These are phyloP conservation scores for Ogataea paraovalis DNA, from an alignment of 805 yeast genomes.

Conservation along the genomic window DNA sequence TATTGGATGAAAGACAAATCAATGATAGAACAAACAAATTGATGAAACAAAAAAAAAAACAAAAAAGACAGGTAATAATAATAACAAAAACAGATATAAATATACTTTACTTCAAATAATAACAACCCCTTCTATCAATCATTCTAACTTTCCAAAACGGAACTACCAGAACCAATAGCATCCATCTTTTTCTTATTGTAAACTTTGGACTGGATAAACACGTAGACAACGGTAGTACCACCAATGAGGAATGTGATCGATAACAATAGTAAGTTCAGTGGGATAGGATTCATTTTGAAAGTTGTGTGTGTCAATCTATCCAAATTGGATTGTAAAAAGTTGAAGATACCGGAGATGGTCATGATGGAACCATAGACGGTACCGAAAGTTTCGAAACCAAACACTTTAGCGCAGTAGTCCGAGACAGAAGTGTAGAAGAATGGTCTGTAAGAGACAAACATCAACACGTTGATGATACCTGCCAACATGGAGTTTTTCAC, in stretches of 20 bases:
- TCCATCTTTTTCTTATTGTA: conserved; percentile 17
- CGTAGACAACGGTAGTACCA: conserved; percentile 37
- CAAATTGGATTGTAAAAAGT: conserved; percentile 43
- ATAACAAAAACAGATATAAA: background rate
- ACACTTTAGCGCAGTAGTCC: conserved; percentile 59
- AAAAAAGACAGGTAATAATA: background rate
- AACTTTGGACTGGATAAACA: conserved; percentile 27
- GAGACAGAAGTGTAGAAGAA: conserved; percentile 55
- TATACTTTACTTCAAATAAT: no score
- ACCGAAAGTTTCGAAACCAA: conserved; percentile 60
- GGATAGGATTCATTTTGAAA: conserved; percentile 53
- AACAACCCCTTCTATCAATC: background rate
- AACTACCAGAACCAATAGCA: background rate
- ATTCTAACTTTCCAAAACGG: background rate
- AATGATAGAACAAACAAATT: background rate
- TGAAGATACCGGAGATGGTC: conserved; percentile 48
- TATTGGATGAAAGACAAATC: no score
- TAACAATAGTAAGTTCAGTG: conserved; percentile 41
- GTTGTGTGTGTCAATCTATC: conserved; percentile 48
- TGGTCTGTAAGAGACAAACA: conserved; percentile 53
- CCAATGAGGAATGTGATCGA: conserved; percentile 42
- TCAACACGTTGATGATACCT: conserved; percentile 41
- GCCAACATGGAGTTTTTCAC: conserved; percentile 34
- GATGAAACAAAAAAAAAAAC: background rate
- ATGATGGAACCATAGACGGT: conserved; percentile 55